Evolutionary conservation across 169 alveolate species (phyloP).

Genomic region (Plasmodium relictum): DNA sequence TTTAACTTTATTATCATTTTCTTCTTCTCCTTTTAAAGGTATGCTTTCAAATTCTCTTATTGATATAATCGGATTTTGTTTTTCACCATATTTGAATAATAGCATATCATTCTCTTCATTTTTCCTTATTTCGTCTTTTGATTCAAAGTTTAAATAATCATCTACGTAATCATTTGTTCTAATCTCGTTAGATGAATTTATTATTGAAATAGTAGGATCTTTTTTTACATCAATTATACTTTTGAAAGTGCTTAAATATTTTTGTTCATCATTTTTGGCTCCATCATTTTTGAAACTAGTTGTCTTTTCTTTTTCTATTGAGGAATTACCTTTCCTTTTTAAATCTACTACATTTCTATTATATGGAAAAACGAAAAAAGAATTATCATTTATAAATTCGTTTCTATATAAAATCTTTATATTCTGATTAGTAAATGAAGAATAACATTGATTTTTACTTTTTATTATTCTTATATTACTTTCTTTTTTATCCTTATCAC

Average conservation of each 20-base stretch:
- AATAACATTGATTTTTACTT: too few species aligned
- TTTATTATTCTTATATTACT: neutral
- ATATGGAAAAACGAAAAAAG: neutral
- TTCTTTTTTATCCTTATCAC: conserved; percentile 4
- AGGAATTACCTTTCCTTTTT: neutral
- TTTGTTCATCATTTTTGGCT: neutral
- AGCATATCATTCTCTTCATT: too few species aligned
- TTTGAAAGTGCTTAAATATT: conserved; percentile 16
- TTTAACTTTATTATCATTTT: conserved; percentile 9
- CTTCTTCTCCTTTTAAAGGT: neutral
- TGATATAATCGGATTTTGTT: too few species aligned
- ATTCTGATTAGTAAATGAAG: too few species aligned
- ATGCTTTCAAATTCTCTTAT: neutral
- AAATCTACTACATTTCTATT: neutral
- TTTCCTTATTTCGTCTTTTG: too few species aligned
- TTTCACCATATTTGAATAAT: too few species aligned
- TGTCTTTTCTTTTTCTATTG: neutral
- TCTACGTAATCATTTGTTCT: too few species aligned
- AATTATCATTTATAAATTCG: neutral
- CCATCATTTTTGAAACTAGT: neutral
- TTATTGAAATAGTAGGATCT: too few species aligned
- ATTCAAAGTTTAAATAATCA: too few species aligned
- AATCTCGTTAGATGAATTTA: too few species aligned
- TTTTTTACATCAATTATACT: conserved; percentile 42
- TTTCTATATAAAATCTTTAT: neutral